Base-by-base conservation (phyloP, 192 early-diverging fungal species). In the Backusella morwellensis region DNA sequence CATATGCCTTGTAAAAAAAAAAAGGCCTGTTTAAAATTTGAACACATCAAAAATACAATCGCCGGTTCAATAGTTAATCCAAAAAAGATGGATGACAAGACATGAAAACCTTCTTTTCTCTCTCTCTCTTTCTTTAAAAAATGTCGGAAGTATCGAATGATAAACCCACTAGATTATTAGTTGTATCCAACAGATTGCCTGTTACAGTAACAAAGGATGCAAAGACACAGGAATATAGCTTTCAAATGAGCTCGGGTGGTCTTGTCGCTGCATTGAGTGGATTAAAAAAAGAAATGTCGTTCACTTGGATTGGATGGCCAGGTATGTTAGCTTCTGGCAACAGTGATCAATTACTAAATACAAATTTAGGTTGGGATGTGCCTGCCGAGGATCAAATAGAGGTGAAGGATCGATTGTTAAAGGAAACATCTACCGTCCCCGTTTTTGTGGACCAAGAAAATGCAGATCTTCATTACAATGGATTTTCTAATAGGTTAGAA, bases 271-370 rank as follows among this genome's bases (percentile, higher is more conserved):
- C 96, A 19, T 86, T 99, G 34, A 93, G 92, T 19, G 98, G 98
- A 4, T 83, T 99, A 47, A 96, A 97, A 82, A 94, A 94, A 75
- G 90, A 95, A 81, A 98, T 96, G 96, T 86, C 89, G 56, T 99
- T 99, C 84, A 97, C 93, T 1, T 99, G 98, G 98, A 96, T 98
- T 78, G 98, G 98, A 12, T 99, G 98, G 98, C 97, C 97, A n/a
- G 96, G 93, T 92, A 5, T 42, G 19, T 3, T n/a, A 32, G 32
- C 32, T 32, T 32, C 32, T 32, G 32, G 2, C 32, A 32, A 32
- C 32, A 32, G 0, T 32, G 32, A 32, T 32, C 32, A 32, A 32
- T 3, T 32, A 3, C 23, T 29, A 41, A 17, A 66, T 73, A 42
- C 4, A 23, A 6, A 6, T 23, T 23, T 6, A 92, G 94, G 97